These are phyloP conservation scores for Wickerhamomyces queroliae DNA, from an alignment of 805 yeast genomes.

Conservation along the genomic window DNA sequence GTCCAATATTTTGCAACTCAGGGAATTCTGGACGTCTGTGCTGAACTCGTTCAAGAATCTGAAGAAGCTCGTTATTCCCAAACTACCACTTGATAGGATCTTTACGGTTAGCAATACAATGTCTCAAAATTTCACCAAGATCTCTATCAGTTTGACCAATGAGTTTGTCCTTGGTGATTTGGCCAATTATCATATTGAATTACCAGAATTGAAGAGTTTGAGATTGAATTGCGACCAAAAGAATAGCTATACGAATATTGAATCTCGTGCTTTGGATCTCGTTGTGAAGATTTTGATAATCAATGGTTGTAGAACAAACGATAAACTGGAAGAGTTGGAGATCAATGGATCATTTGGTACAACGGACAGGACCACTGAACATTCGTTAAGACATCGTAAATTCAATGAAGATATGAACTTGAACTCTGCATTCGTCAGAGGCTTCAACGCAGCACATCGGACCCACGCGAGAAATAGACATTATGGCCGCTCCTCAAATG, in stretches of 20 bases:
- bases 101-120: conserved; percentile 1
- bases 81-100: conserved; percentile 14
- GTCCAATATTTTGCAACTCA: conserved; percentile 9
- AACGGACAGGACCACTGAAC: conserved; percentile 14
- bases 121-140: conserved; percentile 1
- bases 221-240: conserved; percentile 6
- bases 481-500: not conserved
- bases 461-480: not conserved
- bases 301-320: not conserved
- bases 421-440: conserved; percentile 9
- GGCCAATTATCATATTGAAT: not conserved
- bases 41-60: conserved; percentile 10
- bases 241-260: not conserved
- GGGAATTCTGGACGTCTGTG: conserved; percentile 18
- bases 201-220: conserved; percentile 9
- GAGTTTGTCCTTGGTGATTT: conserved; percentile 1
- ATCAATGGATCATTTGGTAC: conserved; percentile 17
- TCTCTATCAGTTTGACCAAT: conserved; percentile 5
- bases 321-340: conserved; percentile 7
- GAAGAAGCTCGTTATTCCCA: conserved; percentile 12
- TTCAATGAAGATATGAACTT: conserved; percentile 7
- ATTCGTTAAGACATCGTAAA: conserved; percentile 12
- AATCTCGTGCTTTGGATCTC: not conserved
- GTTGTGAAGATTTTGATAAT: not conserved
- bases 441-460: conserved; percentile 1